Conservation (phyloP, 345 rosid genomes). For the Eucalyptus cloeziana region DNA sequence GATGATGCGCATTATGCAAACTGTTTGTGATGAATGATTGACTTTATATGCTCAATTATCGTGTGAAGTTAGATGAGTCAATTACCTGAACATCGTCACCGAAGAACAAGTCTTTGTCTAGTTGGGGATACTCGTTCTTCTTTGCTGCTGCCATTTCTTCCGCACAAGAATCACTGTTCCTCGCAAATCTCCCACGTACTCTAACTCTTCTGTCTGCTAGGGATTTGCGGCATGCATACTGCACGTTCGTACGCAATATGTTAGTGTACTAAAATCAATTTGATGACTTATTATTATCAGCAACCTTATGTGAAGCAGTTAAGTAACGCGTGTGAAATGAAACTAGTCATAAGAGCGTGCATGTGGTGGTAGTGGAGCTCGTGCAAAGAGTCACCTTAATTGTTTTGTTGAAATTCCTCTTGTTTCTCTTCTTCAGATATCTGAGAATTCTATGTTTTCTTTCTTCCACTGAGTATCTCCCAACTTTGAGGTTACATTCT, state of each 20-base stretch:
- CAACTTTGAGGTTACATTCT: conserved; percentile 41
- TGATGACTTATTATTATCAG: not conserved
- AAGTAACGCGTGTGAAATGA: not conserved
- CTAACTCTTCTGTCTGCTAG: conserved; percentile 84
- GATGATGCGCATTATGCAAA: not conserved
- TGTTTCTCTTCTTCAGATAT: conserved; percentile 82
- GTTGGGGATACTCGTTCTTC: conserved; percentile 14
- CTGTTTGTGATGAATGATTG: not conserved
- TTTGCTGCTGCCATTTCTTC: conserved; percentile 31
- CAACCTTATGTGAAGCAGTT: not conserved
- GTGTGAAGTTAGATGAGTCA: conserved; percentile 3
- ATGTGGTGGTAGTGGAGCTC: not conserved
- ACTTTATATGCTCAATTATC: not conserved
- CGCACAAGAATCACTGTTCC: conserved; percentile 52
- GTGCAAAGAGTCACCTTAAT: conserved; percentile 41
- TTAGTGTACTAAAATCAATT: not conserved
- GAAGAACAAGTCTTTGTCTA: conserved; percentile 22
- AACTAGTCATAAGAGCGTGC: not conserved
- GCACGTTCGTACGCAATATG: not conserved
- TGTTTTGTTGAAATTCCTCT: conserved; percentile 85
- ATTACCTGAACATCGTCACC: conserved; percentile 1
- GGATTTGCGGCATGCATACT: conserved; percentile 95
- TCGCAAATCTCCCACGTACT: conserved; percentile 78
- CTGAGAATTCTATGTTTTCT: conserved; percentile 80
- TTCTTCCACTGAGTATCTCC: conserved; percentile 70